Evolutionary conservation across 1,139 yeast genomes (phyloP), one percentile per base, ranked within the genome.

Genomic region (Sugiyamaella castrensis): DNA sequence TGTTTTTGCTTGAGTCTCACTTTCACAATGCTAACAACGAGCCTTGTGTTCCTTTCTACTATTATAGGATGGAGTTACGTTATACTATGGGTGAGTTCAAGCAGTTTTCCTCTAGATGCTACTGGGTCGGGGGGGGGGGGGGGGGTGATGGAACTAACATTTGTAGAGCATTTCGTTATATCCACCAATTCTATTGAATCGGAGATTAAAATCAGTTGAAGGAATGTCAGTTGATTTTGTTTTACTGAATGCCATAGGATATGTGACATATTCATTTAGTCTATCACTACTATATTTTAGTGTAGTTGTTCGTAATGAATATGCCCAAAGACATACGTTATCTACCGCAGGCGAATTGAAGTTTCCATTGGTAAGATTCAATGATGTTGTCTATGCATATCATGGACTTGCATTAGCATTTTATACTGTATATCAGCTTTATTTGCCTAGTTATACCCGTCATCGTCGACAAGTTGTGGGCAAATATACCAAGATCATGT

Each of bases 151-250:
- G n/a, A n/a, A n/a, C 24, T 19, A 30, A n/a, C 33, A 11, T 4
- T 27, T 40, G 12, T 60, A 72, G 79, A 70, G 77, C 44, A 54
- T 73, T 4, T 71, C 79, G 12, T 68, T 73, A 43, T 75, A 75
- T 54, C 80, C 80, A 4, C 72, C 77, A 2, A 53, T 75, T 4
- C 52, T 68, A 32, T 63, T 75, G 19, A 72, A 72, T 45, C 59
- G 60, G 36, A 57, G 59, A 37, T 59, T 74, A 33, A 62, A 58
- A 48, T 67, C 74, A 1, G 70, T 76, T 1, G 79, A 75, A 56
- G 77, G 79, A 3, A 64, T 74, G 16, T 72, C 78, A 1, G 47
- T 71, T 8, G 80, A 75, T 57, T 74, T 70, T 48, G 62, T 72
- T 3, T 60, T 64, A 29, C 62, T 75, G 38, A 75, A 74, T 57